Base-by-base conservation (phyloP, 192 early-diverging fungal genomes). In the Chytriomyces hyalinus region DNA sequence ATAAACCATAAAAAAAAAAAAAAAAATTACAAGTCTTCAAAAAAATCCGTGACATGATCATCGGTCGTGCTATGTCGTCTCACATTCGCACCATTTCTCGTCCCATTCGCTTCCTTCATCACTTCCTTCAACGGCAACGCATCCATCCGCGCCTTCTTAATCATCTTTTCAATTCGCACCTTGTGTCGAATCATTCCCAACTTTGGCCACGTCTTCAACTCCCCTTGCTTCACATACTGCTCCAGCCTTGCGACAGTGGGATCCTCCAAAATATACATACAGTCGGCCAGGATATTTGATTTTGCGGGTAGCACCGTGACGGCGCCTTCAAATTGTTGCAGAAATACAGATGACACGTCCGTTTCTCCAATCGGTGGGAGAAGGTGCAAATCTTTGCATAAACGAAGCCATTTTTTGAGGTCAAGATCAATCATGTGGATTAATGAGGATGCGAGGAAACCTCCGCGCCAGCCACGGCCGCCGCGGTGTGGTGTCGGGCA, bases 311-410 rank as follows among this genome's bases (percentile, higher is more conserved):
- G 78, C 57, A 98, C 92, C 0, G 94, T 98, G 20, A 94, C 87
- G 67, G 89, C 87, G n/a, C 95, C 97, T 66, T 95, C 92, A 84
- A 97, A 96, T 75, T 90, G 91, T 79, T 98, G 97, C 70, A 95
- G 82, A 89, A 92, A 96, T 5, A 98, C 82, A 65, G 86, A 88
- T 36, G 92, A 92, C 87, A 94, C 90, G 81, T 96, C 93, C 62
- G 92, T 93, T 61, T 87, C 86, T 71, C 93, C 84, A 49, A 94
- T 65, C 47, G 84, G 85, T 4, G 97, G 97, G 48, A 96, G 79
- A 20, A 98, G 80, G 66, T 92, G 85, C 15, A 96, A 74, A 67
- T 96, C 94, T 78, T 93, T 80, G 15, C 95, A 80, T 10, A 95
- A 85, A 20, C 92, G 87, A 47, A 96, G 80, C 91, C 93, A 95